phyloP scores from a whole-genome alignment of 2,329 filamentous ascomycete species.

The Scedosporium boydii region DNA sequence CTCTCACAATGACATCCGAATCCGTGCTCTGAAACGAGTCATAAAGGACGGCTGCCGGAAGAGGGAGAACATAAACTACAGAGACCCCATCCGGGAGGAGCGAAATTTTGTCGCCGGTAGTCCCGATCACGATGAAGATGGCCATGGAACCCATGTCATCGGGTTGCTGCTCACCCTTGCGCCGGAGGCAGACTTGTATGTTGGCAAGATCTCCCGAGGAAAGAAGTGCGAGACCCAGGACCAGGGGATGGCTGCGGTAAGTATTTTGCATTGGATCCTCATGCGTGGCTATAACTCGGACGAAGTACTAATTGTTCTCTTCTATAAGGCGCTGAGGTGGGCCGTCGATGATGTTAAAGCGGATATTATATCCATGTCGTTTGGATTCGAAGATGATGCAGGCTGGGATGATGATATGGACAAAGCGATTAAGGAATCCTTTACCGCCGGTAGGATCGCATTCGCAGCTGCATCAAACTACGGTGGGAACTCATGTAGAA shows the following conservation, averaged over 20 bases:
- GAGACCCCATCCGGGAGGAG: not conserved
- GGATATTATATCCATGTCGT: constrained; percentile 15
- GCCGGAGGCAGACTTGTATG: not conserved
- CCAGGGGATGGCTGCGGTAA: not conserved
- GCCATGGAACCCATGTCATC: not conserved
- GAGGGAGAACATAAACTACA: too few species aligned
- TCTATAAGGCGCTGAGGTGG: not conserved
- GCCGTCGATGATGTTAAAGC: constrained; percentile 9
- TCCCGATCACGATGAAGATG: not conserved
- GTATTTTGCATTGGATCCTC: not conserved
- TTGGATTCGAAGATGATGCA: constrained; percentile 9
- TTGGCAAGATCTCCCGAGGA: not conserved
- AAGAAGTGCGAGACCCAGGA: not conserved
- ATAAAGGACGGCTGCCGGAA: too few species aligned
- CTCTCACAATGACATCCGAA: not conserved
- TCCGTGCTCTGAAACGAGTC: not conserved
- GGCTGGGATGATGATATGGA: constrained; percentile 2
- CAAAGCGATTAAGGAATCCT: not conserved
- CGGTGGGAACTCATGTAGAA: constrained; percentile 8
- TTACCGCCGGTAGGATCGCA: constrained; percentile 7
- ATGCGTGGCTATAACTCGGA: too few species aligned
- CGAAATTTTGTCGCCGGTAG: not conserved
- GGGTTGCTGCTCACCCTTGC: not conserved
- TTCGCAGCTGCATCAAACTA: constrained; percentile 12
- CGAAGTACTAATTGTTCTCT: too few species aligned